Conservation (phyloP, 2,329 filamentous ascomycete species). For the Sarocladiaceae sp. region DNA sequence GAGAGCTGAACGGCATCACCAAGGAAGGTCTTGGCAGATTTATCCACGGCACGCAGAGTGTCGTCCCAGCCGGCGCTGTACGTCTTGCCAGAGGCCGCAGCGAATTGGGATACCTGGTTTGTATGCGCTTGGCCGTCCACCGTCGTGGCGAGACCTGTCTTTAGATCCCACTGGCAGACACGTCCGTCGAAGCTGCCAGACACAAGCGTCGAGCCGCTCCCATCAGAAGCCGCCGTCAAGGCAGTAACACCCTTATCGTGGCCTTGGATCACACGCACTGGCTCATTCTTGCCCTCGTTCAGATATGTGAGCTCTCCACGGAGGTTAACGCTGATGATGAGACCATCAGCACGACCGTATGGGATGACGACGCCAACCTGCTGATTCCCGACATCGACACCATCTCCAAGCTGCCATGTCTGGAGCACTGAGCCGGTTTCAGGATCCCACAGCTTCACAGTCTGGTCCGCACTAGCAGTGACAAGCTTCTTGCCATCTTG, state of each 20-base stretch:
- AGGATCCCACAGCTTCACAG: conserved; percentile 88
- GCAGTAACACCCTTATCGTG: conserved; percentile 91
- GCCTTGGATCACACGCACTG: conserved; percentile 69
- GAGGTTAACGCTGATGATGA: conserved; percentile 86
- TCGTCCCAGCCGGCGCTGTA: conserved; percentile 95
- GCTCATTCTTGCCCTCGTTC: conserved; percentile 61
- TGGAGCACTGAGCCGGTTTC: conserved; percentile 71
- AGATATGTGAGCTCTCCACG: conserved; percentile 89
- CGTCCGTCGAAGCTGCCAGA: conserved; percentile 91
- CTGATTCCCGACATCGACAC: conserved; percentile 71
- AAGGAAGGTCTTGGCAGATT: conserved; percentile 67
- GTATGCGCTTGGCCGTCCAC: conserved; percentile 78
- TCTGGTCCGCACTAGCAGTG: conserved; percentile 90
- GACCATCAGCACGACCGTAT: conserved; percentile 69
- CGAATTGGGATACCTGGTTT: conserved; percentile 77
- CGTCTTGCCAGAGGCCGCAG: conserved; percentile 55
- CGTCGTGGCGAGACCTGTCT: conserved; percentile 59
- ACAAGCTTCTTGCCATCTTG: conserved; percentile 80
- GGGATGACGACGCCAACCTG: conserved; percentile 95
- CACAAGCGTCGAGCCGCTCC: conserved; percentile 61
- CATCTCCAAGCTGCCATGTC: conserved; percentile 80
- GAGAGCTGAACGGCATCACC: conserved; percentile 61
- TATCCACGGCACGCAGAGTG: conserved; percentile 72
- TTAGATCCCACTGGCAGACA: conserved; percentile 76
- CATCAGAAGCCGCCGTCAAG: conserved; percentile 40